Percentiles rank a stretch among this genome's conserved stretches.
Evolutionary conservation across 129 eudicot species (phyloP).

Genomic region (Flaveria bidentis): DNA sequence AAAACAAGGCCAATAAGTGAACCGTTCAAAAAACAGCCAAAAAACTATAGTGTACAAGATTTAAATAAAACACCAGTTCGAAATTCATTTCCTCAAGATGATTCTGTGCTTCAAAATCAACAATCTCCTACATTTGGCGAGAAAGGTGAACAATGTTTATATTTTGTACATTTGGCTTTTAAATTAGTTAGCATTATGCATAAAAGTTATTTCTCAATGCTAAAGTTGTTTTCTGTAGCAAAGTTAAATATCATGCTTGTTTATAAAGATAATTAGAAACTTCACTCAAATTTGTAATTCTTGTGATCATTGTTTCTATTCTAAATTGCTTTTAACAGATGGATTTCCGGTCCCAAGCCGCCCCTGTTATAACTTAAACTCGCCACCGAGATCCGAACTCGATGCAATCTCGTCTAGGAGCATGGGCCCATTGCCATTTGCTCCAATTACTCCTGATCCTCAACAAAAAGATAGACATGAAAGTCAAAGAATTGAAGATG

Average conservation of each 20-base stretch:
- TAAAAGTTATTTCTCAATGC: not conserved
- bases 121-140: constrained; percentile 34
- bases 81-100: constrained; percentile 33
- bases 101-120: constrained; percentile 27
- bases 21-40: constrained; percentile 19
- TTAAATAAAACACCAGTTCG: constrained; percentile 13
- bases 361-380: constrained; percentile 42
- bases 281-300: not conserved
- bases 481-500: constrained; percentile 28
- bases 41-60: constrained; percentile 25
- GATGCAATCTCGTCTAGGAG: constrained; percentile 34
- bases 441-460: constrained; percentile 62
- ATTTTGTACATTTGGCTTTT: not conserved
- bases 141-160: constrained; percentile 36
- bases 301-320: not conserved
- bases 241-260: not conserved
- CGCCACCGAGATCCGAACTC: constrained; percentile 51
- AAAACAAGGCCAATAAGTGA: not conserved
- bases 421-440: constrained; percentile 39
- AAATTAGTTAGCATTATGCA: not conserved
- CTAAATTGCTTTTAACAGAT: constrained; percentile 36
- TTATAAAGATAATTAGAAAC: not conserved
- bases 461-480: constrained; percentile 32
- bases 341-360: constrained; percentile 41
- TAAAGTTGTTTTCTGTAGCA: not conserved